A percentile compares a stretch with the other conserved stretches of the same genome.
Conservation (phyloP, 176 grass and related monocot genomes). For the Aegilops bicornis region DNA sequence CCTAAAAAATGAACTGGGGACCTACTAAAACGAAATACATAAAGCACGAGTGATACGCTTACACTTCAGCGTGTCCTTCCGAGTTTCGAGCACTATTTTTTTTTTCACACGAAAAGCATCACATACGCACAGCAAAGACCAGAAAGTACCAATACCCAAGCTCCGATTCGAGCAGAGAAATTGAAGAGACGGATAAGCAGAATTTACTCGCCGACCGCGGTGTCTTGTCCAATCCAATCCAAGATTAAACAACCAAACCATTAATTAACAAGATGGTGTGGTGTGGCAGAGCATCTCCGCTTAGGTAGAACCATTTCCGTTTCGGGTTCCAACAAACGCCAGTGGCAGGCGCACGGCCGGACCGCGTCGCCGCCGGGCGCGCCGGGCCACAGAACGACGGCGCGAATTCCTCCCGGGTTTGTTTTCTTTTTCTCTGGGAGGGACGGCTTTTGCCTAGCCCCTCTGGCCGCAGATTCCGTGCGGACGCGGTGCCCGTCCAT, state of each 20-base stretch:
- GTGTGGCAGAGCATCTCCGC: neutral
- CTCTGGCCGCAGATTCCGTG: neutral
- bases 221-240: conserved; percentile 12
- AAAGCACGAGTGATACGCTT: neutral
- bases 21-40: neutral
- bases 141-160: neutral
- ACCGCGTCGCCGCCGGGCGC: conserved; percentile 37
- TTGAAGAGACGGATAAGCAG: neutral
- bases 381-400: conserved; percentile 19
- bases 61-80: conserved; percentile 12
- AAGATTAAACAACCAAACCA: neutral
- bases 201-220: neutral
- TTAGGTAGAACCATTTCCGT: conserved; percentile 29
- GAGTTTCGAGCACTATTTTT: neutral
- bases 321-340: conserved; percentile 12
- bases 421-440: neutral
- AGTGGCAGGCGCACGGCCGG: conserved; percentile 3
- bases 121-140: neutral
- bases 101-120: neutral
- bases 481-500: neutral
- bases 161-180: neutral
- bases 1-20: neutral
- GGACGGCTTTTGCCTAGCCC: neutral
- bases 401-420: neutral
- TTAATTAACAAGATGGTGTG: neutral